Conservation (phyloP, 139 green algal species). For the Chlorella sorokiniana region DNA sequence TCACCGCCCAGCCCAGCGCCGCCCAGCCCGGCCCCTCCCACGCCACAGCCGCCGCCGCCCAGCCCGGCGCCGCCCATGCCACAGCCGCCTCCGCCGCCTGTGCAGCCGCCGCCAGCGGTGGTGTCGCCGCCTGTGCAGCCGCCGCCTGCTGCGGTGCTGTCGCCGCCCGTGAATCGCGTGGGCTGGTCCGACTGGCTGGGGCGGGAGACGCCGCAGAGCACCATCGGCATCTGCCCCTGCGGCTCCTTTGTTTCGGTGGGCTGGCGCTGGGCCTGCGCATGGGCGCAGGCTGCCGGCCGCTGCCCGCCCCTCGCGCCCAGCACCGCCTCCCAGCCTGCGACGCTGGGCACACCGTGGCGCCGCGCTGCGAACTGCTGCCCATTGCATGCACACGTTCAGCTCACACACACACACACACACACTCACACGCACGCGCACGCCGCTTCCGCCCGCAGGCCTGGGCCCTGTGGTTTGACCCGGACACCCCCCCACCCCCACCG, state of each 20-base stretch:
- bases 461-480: conserved; percentile 3
- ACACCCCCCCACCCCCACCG: background rate
- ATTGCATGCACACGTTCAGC: too few species aligned
- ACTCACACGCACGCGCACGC: too few species aligned
- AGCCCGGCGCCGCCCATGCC: background rate
- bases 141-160: background rate
- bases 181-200: conserved; percentile 15
- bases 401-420: too few species aligned
- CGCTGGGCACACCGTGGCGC: too few species aligned
- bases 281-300: background rate
- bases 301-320: background rate
- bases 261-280: background rate
- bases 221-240: conserved; percentile 15
- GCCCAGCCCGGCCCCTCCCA: background rate
- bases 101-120: background rate
- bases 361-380: too few species aligned
- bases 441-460: background rate
- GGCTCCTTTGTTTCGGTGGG: background rate
- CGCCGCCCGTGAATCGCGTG: background rate
- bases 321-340: background rate
- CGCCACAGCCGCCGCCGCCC: background rate
- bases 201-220: background rate
- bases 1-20: background rate
- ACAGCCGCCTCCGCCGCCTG: background rate
- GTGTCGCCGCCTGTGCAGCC: background rate